These are phyloP conservation scores for Parasarocladium wereldwijsianum DNA, from an alignment of 2,329 filamentous ascomycete species.

Conservation along the genomic window DNA sequence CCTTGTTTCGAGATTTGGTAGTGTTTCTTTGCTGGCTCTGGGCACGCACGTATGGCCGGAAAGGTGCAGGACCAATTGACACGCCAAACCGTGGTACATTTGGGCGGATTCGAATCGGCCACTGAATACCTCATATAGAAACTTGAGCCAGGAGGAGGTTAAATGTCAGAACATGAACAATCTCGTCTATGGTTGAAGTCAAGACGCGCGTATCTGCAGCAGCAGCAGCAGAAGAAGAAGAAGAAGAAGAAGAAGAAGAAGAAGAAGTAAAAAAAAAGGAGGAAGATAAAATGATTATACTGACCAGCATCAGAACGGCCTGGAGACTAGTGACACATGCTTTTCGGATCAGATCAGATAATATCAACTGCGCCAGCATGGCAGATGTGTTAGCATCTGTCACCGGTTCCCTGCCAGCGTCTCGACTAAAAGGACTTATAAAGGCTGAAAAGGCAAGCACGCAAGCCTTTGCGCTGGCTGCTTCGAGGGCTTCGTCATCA, in stretches of 20 bases:
- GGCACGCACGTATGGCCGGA: conserved; percentile 19
- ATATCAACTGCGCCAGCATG: conserved; percentile 16
- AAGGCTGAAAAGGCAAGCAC: conserved; percentile 28
- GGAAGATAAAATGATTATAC: conserved; percentile 6
- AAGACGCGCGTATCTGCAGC: too few species aligned
- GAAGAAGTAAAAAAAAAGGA: too few species aligned
- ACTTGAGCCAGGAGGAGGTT: not conserved
- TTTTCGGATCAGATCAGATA: conserved; percentile 21
- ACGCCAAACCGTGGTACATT: conserved; percentile 21
- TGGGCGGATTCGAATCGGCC: conserved; percentile 17
- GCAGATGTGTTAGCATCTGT: conserved; percentile 1
- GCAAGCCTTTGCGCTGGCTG: conserved; percentile 21
- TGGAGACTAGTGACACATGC: conserved; percentile 22
- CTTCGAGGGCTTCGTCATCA: conserved; percentile 6
- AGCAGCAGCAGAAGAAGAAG: too few species aligned
- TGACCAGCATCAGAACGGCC: conserved; percentile 25
- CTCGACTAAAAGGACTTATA: conserved; percentile 11
- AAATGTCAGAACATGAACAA: not conserved
- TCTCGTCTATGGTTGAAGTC: too few species aligned
- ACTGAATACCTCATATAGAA: not conserved
- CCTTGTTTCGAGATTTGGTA: not conserved
- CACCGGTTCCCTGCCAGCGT: conserved; percentile 3
- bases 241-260: too few species aligned
- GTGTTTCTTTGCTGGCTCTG: not conserved
- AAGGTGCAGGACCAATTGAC: conserved; percentile 27